Evolutionary conservation across 2,329 filamentous ascomycete genomes (phyloP).

Genomic region (Ophiostoma piceae): DNA sequence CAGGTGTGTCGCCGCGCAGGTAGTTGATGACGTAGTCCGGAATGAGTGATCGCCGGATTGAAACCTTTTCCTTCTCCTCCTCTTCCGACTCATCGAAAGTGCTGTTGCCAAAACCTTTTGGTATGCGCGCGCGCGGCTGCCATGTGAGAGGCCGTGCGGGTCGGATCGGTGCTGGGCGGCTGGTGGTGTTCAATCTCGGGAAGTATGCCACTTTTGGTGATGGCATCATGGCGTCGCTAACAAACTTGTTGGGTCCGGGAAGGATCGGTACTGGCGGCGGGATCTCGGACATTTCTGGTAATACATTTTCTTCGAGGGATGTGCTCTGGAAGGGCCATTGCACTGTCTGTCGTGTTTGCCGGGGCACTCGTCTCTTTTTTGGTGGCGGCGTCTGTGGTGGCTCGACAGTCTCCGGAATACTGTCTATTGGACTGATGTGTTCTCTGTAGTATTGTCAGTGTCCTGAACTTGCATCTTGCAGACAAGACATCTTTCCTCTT

Average conservation of each 20-base stretch:
- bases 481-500: too few relatives aligned
- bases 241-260: background rate
- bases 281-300: background rate
- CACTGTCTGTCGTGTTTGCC: constrained; percentile 28
- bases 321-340: constrained; percentile 38
- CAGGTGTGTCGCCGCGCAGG: constrained; percentile 51
- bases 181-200: background rate
- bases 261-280: background rate
- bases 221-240: background rate
- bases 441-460: background rate
- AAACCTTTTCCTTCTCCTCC: constrained; percentile 21
- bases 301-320: constrained; percentile 27
- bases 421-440: background rate
- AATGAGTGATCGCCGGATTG: constrained; percentile 41
- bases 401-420: background rate
- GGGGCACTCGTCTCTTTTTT: background rate
- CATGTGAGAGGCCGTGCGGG: constrained; percentile 28
- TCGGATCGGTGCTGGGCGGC: constrained; percentile 9
- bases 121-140: constrained; percentile 26
- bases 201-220: background rate
- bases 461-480: background rate
- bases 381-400: background rate
- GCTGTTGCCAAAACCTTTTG: constrained; percentile 2
- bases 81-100: constrained; percentile 24
- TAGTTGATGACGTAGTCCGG: constrained; percentile 54